Conservation (phyloP, 2,329 filamentous ascomycete genomes). For the Pezicula carpinea region DNA sequence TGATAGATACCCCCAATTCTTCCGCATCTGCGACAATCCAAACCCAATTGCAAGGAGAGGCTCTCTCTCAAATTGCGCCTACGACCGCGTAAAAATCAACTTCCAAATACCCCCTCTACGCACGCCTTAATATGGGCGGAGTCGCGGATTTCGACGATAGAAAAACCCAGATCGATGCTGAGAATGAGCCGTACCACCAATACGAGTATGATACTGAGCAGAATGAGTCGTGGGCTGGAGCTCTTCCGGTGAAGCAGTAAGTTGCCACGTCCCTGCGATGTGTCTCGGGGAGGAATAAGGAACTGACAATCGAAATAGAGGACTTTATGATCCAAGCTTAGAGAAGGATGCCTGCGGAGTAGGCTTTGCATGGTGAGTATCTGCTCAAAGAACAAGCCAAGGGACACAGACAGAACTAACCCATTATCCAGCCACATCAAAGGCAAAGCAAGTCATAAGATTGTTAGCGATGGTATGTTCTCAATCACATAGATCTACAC, state of each 20-base stretch:
- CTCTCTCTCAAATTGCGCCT: not conserved
- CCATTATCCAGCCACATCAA: conserved; percentile 75
- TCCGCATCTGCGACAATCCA: too few relatives aligned
- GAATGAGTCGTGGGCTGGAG: conserved; percentile 85
- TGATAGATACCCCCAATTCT: too few relatives aligned
- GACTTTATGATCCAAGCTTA: conserved; percentile 90
- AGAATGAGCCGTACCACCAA: conserved; percentile 55
- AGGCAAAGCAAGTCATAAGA: conserved; percentile 95
- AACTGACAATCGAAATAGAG: conserved; percentile 37
- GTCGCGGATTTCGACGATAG: conserved; percentile 64
- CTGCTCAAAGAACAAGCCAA: not conserved
- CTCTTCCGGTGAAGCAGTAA: conserved; percentile 90
- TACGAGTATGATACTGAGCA: conserved; percentile 89
- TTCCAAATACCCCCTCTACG: conserved; percentile 35
- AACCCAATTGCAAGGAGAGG: not conserved
- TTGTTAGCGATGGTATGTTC: conserved; percentile 84
- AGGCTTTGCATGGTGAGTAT: conserved; percentile 87
- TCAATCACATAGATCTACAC: conserved; percentile 4
- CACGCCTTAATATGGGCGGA: conserved; percentile 60
- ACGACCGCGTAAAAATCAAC: conserved; percentile 2
- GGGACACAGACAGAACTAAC: conserved; percentile 15
- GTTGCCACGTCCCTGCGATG: conserved; percentile 19
- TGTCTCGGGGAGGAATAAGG: not conserved
- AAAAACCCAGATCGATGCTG: conserved; percentile 56
- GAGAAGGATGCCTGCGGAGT: conserved; percentile 99